These are phyloP conservation scores for Aspergillus piperis DNA, from an alignment of 2,329 filamentous ascomycete species.

Conservation along the genomic window DNA sequence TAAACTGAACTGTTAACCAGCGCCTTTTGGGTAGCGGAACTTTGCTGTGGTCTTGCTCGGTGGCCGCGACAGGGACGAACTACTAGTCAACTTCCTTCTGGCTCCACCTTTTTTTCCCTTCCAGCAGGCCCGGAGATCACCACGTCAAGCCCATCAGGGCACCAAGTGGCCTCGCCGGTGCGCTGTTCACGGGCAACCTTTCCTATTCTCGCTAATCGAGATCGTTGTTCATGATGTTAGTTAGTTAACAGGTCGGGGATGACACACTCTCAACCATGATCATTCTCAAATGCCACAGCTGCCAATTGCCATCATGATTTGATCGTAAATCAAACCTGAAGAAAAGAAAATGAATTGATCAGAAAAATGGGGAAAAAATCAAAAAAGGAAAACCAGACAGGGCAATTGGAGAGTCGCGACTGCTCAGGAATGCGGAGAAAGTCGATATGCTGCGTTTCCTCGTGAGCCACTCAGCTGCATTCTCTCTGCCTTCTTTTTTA, in stretches of 20 bases:
- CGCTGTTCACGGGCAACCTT: background rate
- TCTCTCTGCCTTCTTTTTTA: background rate
- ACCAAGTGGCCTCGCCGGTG: background rate
- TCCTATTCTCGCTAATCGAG: background rate
- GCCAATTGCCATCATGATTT: background rate
- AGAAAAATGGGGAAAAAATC: background rate
- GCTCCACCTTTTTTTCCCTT: background rate
- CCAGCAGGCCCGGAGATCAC: background rate
- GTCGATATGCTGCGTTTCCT: constrained; percentile 5
- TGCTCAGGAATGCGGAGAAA: constrained; percentile 13
- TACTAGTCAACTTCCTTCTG: background rate
- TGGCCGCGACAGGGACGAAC: background rate
- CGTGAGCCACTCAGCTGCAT: constrained; percentile 5
- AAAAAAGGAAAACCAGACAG: background rate
- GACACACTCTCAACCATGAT: background rate
- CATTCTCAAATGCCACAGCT: background rate
- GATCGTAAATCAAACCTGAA: background rate
- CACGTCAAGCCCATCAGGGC: constrained; percentile 1
- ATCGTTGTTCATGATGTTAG: background rate
- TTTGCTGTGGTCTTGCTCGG: too few species aligned
- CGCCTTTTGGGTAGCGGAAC: too few species aligned
- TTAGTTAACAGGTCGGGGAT: background rate
- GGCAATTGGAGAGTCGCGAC: background rate
- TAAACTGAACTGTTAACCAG: too few species aligned
- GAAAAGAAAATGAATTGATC: background rate